Conservation (phyloP, 202 grass and related monocot species). For the Zizania palustris region DNA sequence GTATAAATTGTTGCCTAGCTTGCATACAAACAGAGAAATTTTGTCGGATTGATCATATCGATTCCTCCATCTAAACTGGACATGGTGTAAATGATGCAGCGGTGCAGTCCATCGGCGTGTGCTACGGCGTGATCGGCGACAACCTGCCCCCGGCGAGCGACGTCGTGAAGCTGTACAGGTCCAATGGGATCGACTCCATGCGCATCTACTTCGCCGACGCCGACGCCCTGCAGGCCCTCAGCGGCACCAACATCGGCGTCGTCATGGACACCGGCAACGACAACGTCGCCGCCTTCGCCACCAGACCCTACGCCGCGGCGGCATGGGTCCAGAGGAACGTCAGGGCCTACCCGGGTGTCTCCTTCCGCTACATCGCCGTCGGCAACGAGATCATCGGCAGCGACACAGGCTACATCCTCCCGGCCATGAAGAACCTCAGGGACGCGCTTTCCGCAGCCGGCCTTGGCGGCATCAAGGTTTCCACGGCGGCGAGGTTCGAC, state of each 20-base stretch:
- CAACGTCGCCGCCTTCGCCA: neutral
- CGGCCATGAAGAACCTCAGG: slow-evolving; percentile 47
- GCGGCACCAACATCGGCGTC: slow-evolving; percentile 34
- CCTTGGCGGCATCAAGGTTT: slow-evolving; percentile 39
- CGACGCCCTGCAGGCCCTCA: slow-evolving; percentile 8
- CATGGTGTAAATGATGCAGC: neutral
- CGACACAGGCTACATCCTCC: slow-evolving; percentile 29
- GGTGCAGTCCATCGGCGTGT: slow-evolving; percentile 25
- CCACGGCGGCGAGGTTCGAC: slow-evolving; percentile 23
- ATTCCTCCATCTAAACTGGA: neutral
- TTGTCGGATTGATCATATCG: no score
- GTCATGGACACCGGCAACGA: slow-evolving; percentile 26
- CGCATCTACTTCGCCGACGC: slow-evolving; percentile 28
- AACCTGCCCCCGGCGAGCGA: slow-evolving; percentile 41
- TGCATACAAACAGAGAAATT: no score
- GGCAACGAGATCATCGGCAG: slow-evolving; percentile 48
- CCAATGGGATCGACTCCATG: slow-evolving; percentile 48
- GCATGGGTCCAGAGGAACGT: slow-evolving; percentile 46
- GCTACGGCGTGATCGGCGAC: slow-evolving; percentile 37
- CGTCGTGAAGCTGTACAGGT: slow-evolving; percentile 49
- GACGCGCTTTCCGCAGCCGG: slow-evolving; percentile 22
- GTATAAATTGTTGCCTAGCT: no score
- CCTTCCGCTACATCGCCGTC: slow-evolving; percentile 52
- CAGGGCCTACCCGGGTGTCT: slow-evolving; percentile 29
- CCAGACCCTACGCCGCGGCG: neutral